Conservation (phyloP, 225 moss, liverwort and hornwort genomes). For the Sphagnum tenellum region DNA sequence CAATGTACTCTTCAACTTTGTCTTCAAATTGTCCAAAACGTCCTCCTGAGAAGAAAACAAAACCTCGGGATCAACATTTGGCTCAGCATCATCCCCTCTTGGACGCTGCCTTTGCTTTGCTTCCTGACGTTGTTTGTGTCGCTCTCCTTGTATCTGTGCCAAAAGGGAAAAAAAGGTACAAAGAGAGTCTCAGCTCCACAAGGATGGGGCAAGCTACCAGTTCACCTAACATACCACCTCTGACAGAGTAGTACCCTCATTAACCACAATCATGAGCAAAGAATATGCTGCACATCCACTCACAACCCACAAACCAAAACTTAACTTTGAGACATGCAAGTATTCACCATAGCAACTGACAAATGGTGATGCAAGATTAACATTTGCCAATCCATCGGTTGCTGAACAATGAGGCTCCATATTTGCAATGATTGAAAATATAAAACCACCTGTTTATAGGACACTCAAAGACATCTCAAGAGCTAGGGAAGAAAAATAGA, state of each 20-base stretch:
- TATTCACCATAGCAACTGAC: neutral
- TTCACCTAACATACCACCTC: too few relatives aligned
- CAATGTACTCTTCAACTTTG: conserved; percentile 70
- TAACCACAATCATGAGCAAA: too few relatives aligned
- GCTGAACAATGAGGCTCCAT: too few relatives aligned
- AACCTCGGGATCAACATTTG: conserved; percentile 62
- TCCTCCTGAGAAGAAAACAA: conserved; percentile 61
- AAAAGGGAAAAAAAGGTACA: conserved; percentile 5
- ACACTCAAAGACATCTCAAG: too few relatives aligned
- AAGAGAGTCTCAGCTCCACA: neutral
- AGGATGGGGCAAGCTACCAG: too few relatives aligned
- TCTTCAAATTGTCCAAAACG: conserved; percentile 79
- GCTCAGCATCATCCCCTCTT: conserved; percentile 95
- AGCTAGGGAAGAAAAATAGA: neutral
- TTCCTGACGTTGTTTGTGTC: conserved; percentile 75
- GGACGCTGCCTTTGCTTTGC: conserved; percentile 70
- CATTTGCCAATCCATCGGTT: too few relatives aligned
- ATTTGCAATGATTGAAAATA: neutral
- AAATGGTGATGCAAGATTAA: neutral
- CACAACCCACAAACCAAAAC: too few relatives aligned
- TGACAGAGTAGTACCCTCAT: too few relatives aligned
- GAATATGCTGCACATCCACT: too few relatives aligned
- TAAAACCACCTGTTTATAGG: too few relatives aligned
- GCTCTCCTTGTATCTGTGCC: conserved; percentile 78
- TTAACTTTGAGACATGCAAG: too few relatives aligned